Evolutionary conservation across 2,329 filamentous ascomycete species (phyloP), one percentile per base, ranked within the genome.

Genomic region (Clonostachys chloroleuca): DNA sequence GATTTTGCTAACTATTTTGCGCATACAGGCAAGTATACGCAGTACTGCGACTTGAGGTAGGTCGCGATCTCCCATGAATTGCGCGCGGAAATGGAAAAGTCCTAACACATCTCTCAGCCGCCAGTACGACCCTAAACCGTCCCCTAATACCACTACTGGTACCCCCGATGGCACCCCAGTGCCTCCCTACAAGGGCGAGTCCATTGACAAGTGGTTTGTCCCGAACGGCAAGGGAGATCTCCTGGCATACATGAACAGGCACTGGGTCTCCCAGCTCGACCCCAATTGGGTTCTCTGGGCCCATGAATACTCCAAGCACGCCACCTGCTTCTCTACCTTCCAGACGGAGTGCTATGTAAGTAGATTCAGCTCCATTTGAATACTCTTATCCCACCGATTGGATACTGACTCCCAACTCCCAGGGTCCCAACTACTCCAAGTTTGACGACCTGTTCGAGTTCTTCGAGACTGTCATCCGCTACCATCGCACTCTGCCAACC

Each of bases 231-330:
- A 75, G 53, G 71, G 70, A 51, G 81, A 85, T 57, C 68, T 86
- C 3, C 72, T 86, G 3, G 73, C 70, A 3, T 87, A 75, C 67
- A 87, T 87, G 83, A 78, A 82, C 58, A 81, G 74, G 56, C 75
- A 57, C 73, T 87, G 83, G 84, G 72, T 84, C 53, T 74, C 73
- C 43, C 78, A 80, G 53, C 66, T 67, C 50, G 72, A 75, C 43
- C 70, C 75, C 13, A 86, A 82, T 64, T 61, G 67, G 44, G 71
- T 76, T 34, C 79, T 87, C 65, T 86, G 83, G 82, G 83, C 65
- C 37, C 82, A 86, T 67, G 82, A 86, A 59, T 86, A 83, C 68
- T 75, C 71, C 65, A 86, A 86, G 69, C 82, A 85, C 63, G 83
- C 75, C 4, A 86, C 83, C 13, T 87, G 83, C 71, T 86, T 69